Evolutionary conservation across 768 basidiomycete genomes (phyloP).

Genomic region (Dendrothele bispora): DNA sequence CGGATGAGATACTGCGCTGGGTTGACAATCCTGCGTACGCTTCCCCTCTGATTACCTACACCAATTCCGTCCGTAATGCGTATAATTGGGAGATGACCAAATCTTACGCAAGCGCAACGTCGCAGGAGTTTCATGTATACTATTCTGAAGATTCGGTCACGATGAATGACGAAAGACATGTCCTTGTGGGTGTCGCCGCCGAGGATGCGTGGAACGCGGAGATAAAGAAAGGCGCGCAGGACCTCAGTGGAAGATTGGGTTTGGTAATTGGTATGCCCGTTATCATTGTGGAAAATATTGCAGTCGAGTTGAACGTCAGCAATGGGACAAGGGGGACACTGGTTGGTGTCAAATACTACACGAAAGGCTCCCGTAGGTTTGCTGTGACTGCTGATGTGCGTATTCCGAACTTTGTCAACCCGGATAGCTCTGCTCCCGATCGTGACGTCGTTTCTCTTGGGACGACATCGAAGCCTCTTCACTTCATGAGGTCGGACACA

Average conservation of each 20-base stretch:
- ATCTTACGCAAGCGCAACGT: slow-evolving; percentile 7
- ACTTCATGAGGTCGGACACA: slow-evolving; percentile 3
- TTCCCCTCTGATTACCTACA: slow-evolving; percentile 5
- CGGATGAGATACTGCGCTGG: slow-evolving; percentile 1
- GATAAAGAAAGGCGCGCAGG: no score
- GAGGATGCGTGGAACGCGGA: slow-evolving; percentile 1
- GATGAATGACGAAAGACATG: background rate
- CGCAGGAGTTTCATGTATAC: slow-evolving; percentile 3
- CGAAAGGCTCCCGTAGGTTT: slow-evolving; percentile 3
- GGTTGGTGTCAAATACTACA: slow-evolving; percentile 2
- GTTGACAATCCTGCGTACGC: slow-evolving; percentile 1
- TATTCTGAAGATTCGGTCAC: slow-evolving; percentile 2
- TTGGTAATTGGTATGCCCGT: slow-evolving; percentile 7
- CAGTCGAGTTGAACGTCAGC: no score
- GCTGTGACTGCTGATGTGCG: slow-evolving; percentile 9
- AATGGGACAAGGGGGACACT: no score
- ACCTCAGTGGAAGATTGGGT: slow-evolving; percentile 4
- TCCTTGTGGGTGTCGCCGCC: slow-evolving; percentile 3
- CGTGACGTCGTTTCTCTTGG: slow-evolving; percentile 2
- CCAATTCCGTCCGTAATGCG: background rate
- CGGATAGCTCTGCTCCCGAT: background rate
- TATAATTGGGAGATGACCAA: slow-evolving; percentile 2
- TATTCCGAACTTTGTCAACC: background rate
- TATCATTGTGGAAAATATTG: slow-evolving; percentile 1
- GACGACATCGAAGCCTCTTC: background rate